Conservation (phyloP, 2,329 filamentous ascomycete genomes). For the Fusarium denticulatum region DNA sequence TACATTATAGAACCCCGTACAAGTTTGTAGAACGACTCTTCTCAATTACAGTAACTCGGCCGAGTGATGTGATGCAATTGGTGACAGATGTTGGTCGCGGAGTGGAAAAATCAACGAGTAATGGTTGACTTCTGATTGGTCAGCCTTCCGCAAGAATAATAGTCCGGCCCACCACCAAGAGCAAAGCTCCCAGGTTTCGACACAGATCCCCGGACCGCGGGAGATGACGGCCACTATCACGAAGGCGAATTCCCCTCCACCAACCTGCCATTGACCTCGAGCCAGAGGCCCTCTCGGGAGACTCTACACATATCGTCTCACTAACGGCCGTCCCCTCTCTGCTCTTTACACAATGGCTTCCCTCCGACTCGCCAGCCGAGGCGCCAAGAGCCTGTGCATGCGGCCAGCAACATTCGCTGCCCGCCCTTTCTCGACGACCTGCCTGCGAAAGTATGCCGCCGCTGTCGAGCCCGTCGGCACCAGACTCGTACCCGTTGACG, state of each 20-base stretch:
- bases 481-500: conserved; percentile 72
- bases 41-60: neutral
- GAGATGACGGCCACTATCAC: conserved; percentile 48
- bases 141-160: conserved; percentile 45
- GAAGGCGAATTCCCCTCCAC: conserved; percentile 46
- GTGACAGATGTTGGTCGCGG: conserved; percentile 10
- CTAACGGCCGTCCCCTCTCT: conserved; percentile 43
- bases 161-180: conserved; percentile 45
- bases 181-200: conserved; percentile 47
- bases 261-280: conserved; percentile 50
- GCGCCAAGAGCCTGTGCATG: conserved; percentile 74
- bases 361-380: conserved; percentile 77
- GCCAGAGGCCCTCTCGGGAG: conserved; percentile 49
- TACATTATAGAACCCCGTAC: neutral
- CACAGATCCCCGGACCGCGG: conserved; percentile 38
- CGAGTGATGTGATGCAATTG: conserved; percentile 17
- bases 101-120: conserved; percentile 42
- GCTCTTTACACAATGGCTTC: conserved; percentile 69
- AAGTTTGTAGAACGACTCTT: neutral
- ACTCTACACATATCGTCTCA: conserved; percentile 43
- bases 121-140: conserved; percentile 46
- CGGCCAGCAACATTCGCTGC: conserved; percentile 55
- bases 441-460: conserved; percentile 70
- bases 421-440: conserved; percentile 73
- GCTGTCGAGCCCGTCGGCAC: conserved; percentile 60